Evolutionary conservation across 1,284 basidiomycete species (phyloP), one percentile per base, ranked within the genome.

Genomic region (Erythrobasidium hasegawianum): DNA sequence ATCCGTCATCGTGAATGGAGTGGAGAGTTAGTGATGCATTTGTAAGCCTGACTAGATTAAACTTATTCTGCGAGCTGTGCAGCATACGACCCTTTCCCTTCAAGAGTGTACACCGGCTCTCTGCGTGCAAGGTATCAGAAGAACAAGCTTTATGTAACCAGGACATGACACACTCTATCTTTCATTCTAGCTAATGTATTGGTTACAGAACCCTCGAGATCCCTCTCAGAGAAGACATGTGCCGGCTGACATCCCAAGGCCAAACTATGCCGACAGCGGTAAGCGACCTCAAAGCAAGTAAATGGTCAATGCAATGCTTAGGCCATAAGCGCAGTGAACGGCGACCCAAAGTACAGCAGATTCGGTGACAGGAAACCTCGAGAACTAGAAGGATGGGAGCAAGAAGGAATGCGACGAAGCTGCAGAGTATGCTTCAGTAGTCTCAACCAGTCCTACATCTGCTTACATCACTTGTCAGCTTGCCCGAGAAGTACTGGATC

Each of bases 401-500:
- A 87, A 67, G 84, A 86, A 70, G 90, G 86, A 73, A 90, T 92
- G 88, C 82, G 87, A 65, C 83, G 78, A 1, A 87, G 83, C 2
- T 90, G 87, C 77, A 81, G 80, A 76, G 90, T 91, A 75, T 71
- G 87, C 80, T 22, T 40, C 5, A 0, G 18, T 41, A 54, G 33
- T 26, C 16, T 57, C 50, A 27, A 55, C 16, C 5, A 59, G 57
- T 26, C 16, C 50, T 59, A 64, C 66, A 57, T 53, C 64, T 69
- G 73, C 62, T 52, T 56, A 14, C 55, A 52, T 14, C 5, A n/a
- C 5, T 22, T 24, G 9, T 16, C 72, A 97, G 92, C 82, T 97
- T 69, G 85, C 84, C 10, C 82, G 96, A 69, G 91, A 98, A 80
- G 87, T 98, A 10, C 83, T 98, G 20, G 93, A 97, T 77, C 83